Evolutionary conservation across 352 stramenopile species (phyloP).

Genomic region (Phytophthora fragariaefolia): DNA sequence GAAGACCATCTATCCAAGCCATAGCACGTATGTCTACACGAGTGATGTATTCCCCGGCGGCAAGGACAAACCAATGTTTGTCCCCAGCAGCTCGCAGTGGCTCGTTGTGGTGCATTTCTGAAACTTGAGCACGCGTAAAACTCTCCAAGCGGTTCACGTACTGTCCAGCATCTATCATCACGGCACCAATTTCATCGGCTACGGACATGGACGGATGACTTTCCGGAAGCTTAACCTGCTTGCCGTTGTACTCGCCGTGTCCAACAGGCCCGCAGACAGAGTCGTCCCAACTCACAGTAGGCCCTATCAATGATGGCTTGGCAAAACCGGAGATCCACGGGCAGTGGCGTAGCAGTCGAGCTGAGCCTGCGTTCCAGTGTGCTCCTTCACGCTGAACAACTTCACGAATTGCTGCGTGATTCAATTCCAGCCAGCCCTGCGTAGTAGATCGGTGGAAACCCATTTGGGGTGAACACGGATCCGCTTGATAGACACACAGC

Average conservation of each 20-base stretch:
- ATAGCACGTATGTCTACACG: constrained; percentile 60
- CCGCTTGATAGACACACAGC: constrained; percentile 52
- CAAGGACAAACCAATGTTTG: constrained; percentile 57
- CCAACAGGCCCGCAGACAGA: constrained; percentile 59
- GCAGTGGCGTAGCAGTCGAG: constrained; percentile 55
- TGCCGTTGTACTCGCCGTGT: constrained; percentile 45
- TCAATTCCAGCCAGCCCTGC: constrained; percentile 49
- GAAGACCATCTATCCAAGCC: constrained; percentile 72
- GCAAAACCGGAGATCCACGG: constrained; percentile 57
- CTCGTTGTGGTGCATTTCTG: constrained; percentile 27
- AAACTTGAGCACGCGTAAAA: constrained; percentile 49
- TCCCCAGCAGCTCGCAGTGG: constrained; percentile 32
- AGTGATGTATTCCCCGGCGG: constrained; percentile 53
- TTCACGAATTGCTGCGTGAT: constrained; percentile 45
- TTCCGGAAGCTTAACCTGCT: constrained; percentile 44
- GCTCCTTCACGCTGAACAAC: constrained; percentile 40
- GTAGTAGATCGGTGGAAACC: constrained; percentile 15
- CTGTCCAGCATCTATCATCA: constrained; percentile 45
- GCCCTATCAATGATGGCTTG: constrained; percentile 40
- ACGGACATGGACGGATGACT: constrained; percentile 10
- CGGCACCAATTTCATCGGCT: constrained; percentile 49
- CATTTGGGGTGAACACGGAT: constrained; percentile 25
- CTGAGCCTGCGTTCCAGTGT: constrained; percentile 66
- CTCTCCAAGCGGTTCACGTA: constrained; percentile 58
- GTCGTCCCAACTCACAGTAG: constrained; percentile 51